Evolutionary conservation across 768 basidiomycete species (phyloP).

Genomic region (Cyclocybe aegerita): DNA sequence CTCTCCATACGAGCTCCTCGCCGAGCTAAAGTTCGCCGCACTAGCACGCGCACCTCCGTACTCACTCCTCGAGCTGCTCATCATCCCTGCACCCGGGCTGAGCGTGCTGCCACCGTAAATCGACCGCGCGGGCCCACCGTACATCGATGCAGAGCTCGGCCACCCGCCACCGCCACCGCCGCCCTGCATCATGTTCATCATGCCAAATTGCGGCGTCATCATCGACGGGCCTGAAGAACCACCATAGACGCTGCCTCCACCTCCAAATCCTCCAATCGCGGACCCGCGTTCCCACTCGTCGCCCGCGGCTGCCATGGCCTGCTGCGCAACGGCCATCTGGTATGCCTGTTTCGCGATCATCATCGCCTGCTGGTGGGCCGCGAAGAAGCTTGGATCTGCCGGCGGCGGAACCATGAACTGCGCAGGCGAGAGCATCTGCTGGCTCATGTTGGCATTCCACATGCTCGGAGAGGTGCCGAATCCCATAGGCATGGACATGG

Average conservation of each 20-base stretch:
- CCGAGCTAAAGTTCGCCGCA: constrained; percentile 50
- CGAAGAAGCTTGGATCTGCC: constrained; percentile 58
- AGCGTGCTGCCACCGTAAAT: constrained; percentile 48
- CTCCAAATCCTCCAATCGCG: constrained; percentile 44
- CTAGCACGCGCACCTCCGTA: constrained; percentile 51
- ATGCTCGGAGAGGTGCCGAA: constrained; percentile 20
- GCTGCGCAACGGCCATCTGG: constrained; percentile 88
- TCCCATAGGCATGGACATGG: constrained; percentile 35
- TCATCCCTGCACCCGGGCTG: constrained; percentile 29
- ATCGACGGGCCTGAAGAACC: constrained; percentile 24
- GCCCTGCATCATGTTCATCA: constrained; percentile 42
- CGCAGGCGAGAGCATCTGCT: constrained; percentile 38
- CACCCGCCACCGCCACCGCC: constrained; percentile 29
- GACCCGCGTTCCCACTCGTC: constrained; percentile 91
- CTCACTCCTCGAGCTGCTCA: constrained; percentile 57
- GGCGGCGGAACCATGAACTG: constrained; percentile 45
- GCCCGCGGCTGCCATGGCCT: constrained; percentile 84
- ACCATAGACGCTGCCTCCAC: constrained; percentile 19
- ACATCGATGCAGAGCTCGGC: constrained; percentile 40
- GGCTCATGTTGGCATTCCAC: constrained; percentile 29
- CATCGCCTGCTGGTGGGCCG: constrained; percentile 88
- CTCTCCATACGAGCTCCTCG: constrained; percentile 74
- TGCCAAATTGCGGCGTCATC: constrained; percentile 31
- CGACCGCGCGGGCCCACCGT: constrained; percentile 51
- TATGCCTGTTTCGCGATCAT: constrained; percentile 85